Evolutionary conservation across 495 filamentous ascomycete species (phyloP).

Genomic region (Pseudevernia furfuracea): DNA sequence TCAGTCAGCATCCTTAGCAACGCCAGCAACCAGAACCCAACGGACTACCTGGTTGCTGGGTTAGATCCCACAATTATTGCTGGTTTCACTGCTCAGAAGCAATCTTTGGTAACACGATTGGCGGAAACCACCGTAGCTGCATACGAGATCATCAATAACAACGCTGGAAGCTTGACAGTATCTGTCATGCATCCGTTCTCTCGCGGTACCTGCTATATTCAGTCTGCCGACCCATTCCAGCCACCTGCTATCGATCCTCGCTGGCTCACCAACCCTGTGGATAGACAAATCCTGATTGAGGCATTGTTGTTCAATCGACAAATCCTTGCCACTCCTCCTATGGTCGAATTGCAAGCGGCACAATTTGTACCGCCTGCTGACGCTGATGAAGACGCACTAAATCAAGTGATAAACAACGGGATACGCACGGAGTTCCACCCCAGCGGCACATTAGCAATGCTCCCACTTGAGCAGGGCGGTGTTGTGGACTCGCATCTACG

Average conservation of each 20-base stretch:
- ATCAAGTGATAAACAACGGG: conserved; percentile 28
- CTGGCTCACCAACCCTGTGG: conserved; percentile 33
- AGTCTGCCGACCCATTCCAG: conserved; percentile 28
- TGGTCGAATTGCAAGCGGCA: conserved; percentile 27
- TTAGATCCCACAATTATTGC: conserved; percentile 26
- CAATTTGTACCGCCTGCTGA: conserved; percentile 29
- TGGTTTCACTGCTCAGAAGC: conserved; percentile 25
- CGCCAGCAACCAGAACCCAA: conserved; percentile 23
- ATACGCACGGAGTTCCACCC: conserved; percentile 42
- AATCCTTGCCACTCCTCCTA: conserved; percentile 28
- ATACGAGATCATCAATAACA: conserved; percentile 31
- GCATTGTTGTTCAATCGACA: conserved; percentile 27
- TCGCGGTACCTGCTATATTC: conserved; percentile 33
- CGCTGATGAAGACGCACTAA: conserved; percentile 25
- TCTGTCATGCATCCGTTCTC: conserved; percentile 39
- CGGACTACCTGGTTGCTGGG: conserved; percentile 21
- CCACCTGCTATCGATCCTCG: conserved; percentile 31
- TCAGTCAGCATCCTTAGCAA: conserved; percentile 22
- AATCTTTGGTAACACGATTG: conserved; percentile 23
- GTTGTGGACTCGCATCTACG: conserved; percentile 43
- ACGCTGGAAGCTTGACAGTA: conserved; percentile 28
- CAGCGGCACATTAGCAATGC: conserved; percentile 45
- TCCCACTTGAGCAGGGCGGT: conserved; percentile 40
- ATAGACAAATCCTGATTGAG: conserved; percentile 34
- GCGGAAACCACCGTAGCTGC: conserved; percentile 24